Evolutionary conservation across 129 eudicot species (phyloP).

Genomic region (Ambrosia trifida): DNA sequence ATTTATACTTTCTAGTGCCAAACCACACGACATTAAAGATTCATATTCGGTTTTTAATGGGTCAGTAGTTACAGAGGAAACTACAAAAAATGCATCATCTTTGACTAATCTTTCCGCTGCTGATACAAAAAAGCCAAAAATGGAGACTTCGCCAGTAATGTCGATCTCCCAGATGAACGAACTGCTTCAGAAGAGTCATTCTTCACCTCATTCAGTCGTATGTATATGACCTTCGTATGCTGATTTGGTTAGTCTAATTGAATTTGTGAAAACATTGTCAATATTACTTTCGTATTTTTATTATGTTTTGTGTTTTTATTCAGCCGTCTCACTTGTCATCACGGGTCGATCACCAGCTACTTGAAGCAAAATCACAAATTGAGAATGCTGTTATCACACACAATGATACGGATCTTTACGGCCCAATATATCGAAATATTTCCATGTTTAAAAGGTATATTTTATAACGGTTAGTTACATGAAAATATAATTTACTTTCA

Average conservation of each 20-base stretch:
- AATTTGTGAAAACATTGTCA: slow-evolving; percentile 10
- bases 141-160: slow-evolving; percentile 28
- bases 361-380: slow-evolving; percentile 44
- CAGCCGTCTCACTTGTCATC: slow-evolving; percentile 40
- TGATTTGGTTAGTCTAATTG: slow-evolving; percentile 26
- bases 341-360: slow-evolving; percentile 38
- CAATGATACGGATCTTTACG: slow-evolving; percentile 39
- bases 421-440: slow-evolving; percentile 49
- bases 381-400: slow-evolving; percentile 32
- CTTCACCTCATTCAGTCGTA: slow-evolving; percentile 44
- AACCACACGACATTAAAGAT: neutral
- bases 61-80: neutral
- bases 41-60: slow-evolving; percentile 9
- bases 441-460: slow-evolving; percentile 55
- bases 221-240: slow-evolving; percentile 30
- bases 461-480: neutral
- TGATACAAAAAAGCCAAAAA: slow-evolving; percentile 24
- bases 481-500: neutral
- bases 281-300: slow-evolving; percentile 12
- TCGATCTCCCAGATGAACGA: slow-evolving; percentile 61
- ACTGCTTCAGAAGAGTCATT: slow-evolving; percentile 40
- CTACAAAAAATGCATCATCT: neutral
- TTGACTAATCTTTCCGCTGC: slow-evolving; percentile 7
- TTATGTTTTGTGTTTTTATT: slow-evolving; percentile 3
- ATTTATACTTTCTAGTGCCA: slow-evolving; percentile 34